Conservation (phyloP, 495 filamentous ascomycete genomes). For the Bryoglossum gracile region DNA sequence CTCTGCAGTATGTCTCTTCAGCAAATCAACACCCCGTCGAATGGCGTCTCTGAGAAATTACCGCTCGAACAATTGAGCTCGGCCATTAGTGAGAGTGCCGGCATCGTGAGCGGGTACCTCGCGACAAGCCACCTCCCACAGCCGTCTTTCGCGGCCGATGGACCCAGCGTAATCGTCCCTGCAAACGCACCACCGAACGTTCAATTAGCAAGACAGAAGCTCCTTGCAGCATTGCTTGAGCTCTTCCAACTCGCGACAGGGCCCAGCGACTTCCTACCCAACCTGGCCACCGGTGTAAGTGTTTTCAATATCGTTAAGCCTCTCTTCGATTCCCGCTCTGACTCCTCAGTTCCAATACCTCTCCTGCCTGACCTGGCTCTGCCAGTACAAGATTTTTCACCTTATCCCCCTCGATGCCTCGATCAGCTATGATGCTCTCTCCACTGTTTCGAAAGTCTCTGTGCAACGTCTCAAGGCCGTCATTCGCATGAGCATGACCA, state of each 20-base stretch:
- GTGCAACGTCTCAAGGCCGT: slow-evolving; percentile 25
- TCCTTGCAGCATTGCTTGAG: not conserved
- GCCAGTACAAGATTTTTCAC: slow-evolving; percentile 26
- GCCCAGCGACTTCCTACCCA: not conserved
- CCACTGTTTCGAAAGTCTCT: slow-evolving; percentile 22
- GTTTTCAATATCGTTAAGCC: not conserved
- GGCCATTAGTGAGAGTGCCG: too few relatives aligned
- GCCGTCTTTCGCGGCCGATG: not conserved
- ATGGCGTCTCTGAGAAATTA: too few relatives aligned
- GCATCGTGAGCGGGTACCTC: too few relatives aligned
- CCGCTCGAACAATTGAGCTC: too few relatives aligned
- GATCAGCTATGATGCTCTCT: slow-evolving; percentile 27
- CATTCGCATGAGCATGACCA: slow-evolving; percentile 33
- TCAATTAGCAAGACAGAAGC: not conserved
- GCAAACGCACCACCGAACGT: not conserved
- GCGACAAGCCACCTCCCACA: not conserved
- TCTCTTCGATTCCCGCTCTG: not conserved
- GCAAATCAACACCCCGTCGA: too few relatives aligned
- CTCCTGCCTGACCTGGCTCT: slow-evolving; percentile 24
- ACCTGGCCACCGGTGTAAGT: not conserved
- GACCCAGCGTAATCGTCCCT: not conserved
- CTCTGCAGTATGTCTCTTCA: too few relatives aligned
- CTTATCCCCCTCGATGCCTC: slow-evolving; percentile 24
- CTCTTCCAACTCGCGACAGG: not conserved
- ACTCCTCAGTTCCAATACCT: slow-evolving; percentile 23